Evolutionary conservation across 306 rosid genomes (phyloP).

Genomic region (Castanea mollissima): DNA sequence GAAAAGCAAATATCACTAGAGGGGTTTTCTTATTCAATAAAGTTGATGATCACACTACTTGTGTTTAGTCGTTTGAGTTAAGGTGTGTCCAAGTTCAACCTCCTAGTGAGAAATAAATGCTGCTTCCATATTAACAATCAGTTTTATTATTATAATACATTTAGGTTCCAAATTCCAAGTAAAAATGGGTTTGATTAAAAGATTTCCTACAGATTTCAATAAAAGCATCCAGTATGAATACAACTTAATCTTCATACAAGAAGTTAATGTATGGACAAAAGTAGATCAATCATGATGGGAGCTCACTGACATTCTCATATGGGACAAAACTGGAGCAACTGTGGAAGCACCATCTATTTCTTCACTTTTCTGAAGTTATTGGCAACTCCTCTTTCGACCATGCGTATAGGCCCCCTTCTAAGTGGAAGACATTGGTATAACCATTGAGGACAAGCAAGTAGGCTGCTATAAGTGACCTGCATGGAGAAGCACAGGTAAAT

Average conservation of each 20-base stretch:
- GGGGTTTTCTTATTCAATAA: too few relatives aligned
- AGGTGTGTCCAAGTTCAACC: too few relatives aligned
- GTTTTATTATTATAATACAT: too few relatives aligned
- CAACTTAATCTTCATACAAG: background rate
- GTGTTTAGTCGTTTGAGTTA: too few relatives aligned
- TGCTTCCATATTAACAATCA: too few relatives aligned
- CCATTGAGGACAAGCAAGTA: conserved; percentile 92
- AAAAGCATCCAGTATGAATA: background rate
- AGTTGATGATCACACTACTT: too few relatives aligned
- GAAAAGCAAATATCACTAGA: too few relatives aligned
- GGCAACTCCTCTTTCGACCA: conserved; percentile 88
- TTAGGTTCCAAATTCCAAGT: too few relatives aligned
- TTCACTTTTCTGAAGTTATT: conserved; percentile 52
- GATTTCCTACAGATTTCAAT: background rate
- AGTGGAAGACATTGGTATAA: conserved; percentile 76
- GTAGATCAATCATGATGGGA: conserved; percentile 14
- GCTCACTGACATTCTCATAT: conserved; percentile 28
- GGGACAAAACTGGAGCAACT: conserved; percentile 45
- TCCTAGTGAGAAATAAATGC: too few relatives aligned
- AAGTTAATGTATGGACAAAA: background rate
- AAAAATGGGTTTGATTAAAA: background rate
- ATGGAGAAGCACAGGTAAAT: conserved; percentile 5
- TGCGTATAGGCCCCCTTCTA: conserved; percentile 85
- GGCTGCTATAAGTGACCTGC: conserved; percentile 97
- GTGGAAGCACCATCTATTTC: conserved; percentile 10